Evolutionary conservation across 2,329 filamentous ascomycete genomes (phyloP).

Genomic region (Claviceps humidiphila): DNA sequence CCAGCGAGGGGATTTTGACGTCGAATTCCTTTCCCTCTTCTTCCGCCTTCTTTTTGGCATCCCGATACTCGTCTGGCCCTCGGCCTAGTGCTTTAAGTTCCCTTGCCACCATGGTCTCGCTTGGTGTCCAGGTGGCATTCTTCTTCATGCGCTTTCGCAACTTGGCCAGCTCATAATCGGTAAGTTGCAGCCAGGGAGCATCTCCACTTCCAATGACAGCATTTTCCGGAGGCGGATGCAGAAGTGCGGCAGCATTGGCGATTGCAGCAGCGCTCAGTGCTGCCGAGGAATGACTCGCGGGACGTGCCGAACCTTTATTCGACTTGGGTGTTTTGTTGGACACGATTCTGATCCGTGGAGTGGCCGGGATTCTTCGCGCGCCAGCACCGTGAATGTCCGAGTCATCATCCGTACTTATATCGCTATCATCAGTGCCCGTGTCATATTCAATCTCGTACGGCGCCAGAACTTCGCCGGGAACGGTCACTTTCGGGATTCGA

Average conservation of each 20-base stretch:
- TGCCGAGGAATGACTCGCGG: constrained; percentile 21
- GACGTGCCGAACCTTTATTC: constrained; percentile 26
- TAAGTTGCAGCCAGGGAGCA: constrained; percentile 53
- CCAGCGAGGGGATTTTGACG: constrained; percentile 19
- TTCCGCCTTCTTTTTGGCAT: constrained; percentile 51
- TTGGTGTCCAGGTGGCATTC: constrained; percentile 74
- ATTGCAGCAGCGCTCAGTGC: constrained; percentile 25
- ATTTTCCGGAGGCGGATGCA: constrained; percentile 47
- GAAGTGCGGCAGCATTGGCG: constrained; percentile 26
- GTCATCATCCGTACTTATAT: constrained; percentile 39
- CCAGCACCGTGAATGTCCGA: constrained; percentile 26
- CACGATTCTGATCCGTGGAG: constrained; percentile 37
- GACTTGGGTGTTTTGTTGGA: constrained; percentile 29
- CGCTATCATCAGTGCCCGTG: constrained; percentile 38
- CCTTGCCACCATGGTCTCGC: constrained; percentile 72
- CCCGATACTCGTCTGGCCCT: constrained; percentile 47
- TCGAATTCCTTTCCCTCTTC: constrained; percentile 51
- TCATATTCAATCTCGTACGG: constrained; percentile 54
- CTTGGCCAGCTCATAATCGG: constrained; percentile 50
- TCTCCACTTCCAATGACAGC: constrained; percentile 44
- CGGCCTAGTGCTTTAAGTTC: constrained; percentile 61
- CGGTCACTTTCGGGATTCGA: constrained; percentile 44
- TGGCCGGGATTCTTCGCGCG: constrained; percentile 20
- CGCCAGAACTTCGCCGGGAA: constrained; percentile 52
- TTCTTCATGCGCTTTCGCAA: constrained; percentile 84